These are phyloP conservation scores for Alternaria sp. DNA, from an alignment of 2,329 filamentous ascomycete genomes.

Conservation along the genomic window DNA sequence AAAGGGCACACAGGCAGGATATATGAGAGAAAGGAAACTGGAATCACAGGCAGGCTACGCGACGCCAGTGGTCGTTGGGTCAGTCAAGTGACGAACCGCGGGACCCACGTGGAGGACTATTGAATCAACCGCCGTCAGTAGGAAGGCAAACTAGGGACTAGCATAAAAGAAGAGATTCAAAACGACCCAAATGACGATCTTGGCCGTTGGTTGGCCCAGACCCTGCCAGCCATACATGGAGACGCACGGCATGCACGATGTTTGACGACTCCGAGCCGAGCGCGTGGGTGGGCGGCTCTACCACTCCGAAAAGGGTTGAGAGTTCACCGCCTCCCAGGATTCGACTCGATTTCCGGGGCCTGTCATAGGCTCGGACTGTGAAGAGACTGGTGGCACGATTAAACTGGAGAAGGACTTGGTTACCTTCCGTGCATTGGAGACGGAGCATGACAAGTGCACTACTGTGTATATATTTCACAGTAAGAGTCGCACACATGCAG, in stretches of 20 bases:
- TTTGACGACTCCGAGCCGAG: slow-evolving; percentile 28
- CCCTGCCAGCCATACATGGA: slow-evolving; percentile 27
- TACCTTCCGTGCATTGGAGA: slow-evolving; percentile 21
- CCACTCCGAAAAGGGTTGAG: slow-evolving; percentile 18
- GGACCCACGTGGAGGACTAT: slow-evolving; percentile 34
- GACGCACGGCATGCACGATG: slow-evolving; percentile 32
- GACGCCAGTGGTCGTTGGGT: slow-evolving; percentile 20
- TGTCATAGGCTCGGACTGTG: slow-evolving; percentile 25
- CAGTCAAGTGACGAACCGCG: slow-evolving; percentile 35
- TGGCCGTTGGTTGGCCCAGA: slow-evolving; percentile 35
- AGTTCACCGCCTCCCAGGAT: slow-evolving; percentile 42
- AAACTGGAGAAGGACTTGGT: slow-evolving; percentile 35
- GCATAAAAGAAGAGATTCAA: slow-evolving; percentile 25
- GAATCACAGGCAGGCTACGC: slow-evolving; percentile 24
- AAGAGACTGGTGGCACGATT: slow-evolving; percentile 32
- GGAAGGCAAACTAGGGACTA: slow-evolving; percentile 24
- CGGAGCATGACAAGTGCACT: slow-evolving; percentile 33
- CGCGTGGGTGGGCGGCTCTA: slow-evolving; percentile 34
- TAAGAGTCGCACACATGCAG: slow-evolving; percentile 21
- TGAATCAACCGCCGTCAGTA: slow-evolving; percentile 33
- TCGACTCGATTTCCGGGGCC: slow-evolving; percentile 29
- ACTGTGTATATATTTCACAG: slow-evolving; percentile 27
- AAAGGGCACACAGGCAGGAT: slow-evolving; percentile 13
- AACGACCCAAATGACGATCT: slow-evolving; percentile 33
- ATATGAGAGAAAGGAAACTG: slow-evolving; percentile 16